Base-by-base conservation (phyloP, 2,329 filamentous ascomycete genomes). In the Verticillium klebahnii region DNA sequence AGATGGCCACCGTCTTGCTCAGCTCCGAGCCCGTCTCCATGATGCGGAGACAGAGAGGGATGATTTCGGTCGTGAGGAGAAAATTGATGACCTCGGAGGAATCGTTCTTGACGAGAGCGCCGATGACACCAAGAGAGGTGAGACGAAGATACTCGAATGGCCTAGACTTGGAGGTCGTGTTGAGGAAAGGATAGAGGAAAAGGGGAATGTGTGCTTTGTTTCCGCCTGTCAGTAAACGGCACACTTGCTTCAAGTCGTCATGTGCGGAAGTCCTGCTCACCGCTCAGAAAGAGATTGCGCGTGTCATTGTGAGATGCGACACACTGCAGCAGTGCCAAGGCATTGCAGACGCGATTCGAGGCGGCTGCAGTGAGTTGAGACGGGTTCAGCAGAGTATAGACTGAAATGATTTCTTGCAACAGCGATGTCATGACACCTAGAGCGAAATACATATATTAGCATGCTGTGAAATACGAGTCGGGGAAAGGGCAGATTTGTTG, bases 1-100 rank as follows among this genome's bases (percentile, higher is more conserved):
- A 99, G 70, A 99, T 99, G 62, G 95, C 95, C 15, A 99, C 95
- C 0, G 95, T 99, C 82, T 99, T 99, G 82, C 93, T 97, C 64
- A 99, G 85, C 77, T 99, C 95, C 0, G 93, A 97, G 58, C 95
- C 95, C 0, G 95, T 99, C 80, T 99, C 95, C 95, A 99, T 99
- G 72, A 99, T 99, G 64, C 95, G 89, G 55, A 99, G 88, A 75
- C 95, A 99, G 14, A 99, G 86, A 11, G 95, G 95, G 62, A 99
- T 99, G 68, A 99, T 99, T 78, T 99, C 95, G 34, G 95, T 99
- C 1, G 95, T 98, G 57, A 99, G 84, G 60, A 99, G 89, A 74
- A 99, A 99, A 81, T 98, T 98, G 81, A 99, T 99, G 63, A 98
- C 95, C 72, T 98, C 95, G 19, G 92, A 94, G 3, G 93, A 97